Evolutionary conservation across 1,284 basidiomycete genomes (phyloP).

Genomic region (Sutorius eximius): DNA sequence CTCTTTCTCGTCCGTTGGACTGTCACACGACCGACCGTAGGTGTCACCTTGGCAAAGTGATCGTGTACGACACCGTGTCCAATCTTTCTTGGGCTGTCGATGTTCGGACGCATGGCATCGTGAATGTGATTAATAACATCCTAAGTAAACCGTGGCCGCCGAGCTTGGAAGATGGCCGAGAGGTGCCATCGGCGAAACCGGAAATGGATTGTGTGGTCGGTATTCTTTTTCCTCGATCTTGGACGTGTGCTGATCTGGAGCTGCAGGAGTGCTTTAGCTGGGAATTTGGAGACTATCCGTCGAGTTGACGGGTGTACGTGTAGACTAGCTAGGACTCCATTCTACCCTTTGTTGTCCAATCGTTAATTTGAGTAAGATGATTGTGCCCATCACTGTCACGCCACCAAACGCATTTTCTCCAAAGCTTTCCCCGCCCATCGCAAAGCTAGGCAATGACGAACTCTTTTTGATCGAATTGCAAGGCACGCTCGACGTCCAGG

Average conservation of each 20-base stretch:
- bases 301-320: not conserved
- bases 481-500: constrained; percentile 66
- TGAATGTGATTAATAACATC: constrained; percentile 78
- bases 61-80: constrained; percentile 89
- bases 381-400: constrained; percentile 50
- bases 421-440: constrained; percentile 58
- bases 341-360: not conserved
- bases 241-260: not conserved
- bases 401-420: constrained; percentile 33
- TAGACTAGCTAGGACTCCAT: not conserved
- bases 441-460: constrained; percentile 66
- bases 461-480: constrained; percentile 76
- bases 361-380: constrained; percentile 38
- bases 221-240: constrained; percentile 6
- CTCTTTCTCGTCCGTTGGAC: constrained; percentile 1
- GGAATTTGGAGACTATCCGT: constrained; percentile 61
- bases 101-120: constrained; percentile 81
- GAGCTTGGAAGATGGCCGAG: constrained; percentile 54
- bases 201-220: constrained; percentile 67
- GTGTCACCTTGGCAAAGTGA: constrained; percentile 83
- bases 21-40: constrained; percentile 43
- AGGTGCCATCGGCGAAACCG: constrained; percentile 52
- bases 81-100: constrained; percentile 83
- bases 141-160: constrained; percentile 75
- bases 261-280: constrained; percentile 67